Base-by-base conservation (phyloP, 345 rosid genomes). In the Orychophragmus violaceus region DNA sequence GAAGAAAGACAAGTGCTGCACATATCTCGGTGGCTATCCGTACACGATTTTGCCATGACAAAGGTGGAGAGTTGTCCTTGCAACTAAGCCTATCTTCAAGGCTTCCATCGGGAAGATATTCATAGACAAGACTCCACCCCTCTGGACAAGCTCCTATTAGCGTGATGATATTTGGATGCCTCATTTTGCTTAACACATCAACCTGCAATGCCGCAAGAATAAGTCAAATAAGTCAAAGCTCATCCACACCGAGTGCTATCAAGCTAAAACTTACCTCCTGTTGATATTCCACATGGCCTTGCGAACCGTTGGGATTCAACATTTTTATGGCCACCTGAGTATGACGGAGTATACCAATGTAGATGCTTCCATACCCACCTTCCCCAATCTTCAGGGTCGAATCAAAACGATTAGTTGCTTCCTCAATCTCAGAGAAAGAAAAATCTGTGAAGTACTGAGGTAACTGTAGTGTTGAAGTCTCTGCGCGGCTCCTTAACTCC, bases 281-380 rank as follows among this genome's bases (percentile, higher is more conserved):
- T 64, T 82, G 94, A 79, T 82, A 93, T 77, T 88, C 97, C n/a
- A 82, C 53, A 10, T 85, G 91, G 8, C 96, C 94, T 80, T 93
- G 97, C 73, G 75, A 63, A 79, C 96, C 85, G 62, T 81, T 64
- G 62, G 96, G 61, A 70, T 85, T 79, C 70, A 83, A 69, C 78
- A 79, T 79, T 77, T 92, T 92, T 35, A 92, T 84, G 30, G 95
- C 95, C 74, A 86, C 98, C 39, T 67, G 79, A 9, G 84, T 83
- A 62, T 84, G 87, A 45, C 80, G 81, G 69, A 92, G 83, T 14
- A 68, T 3, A 63, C 93, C 93, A 75, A 76, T 78, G 65, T 86
- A 89, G 70, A 89, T 83, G 82, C 85, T 89, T 45, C 96, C 98
- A 75, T 86, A 92, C 28, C 93, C 91, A 14, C 98, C 98, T 84